Percentiles rank a stretch among this genome's conserved stretches.
Evolutionary conservation across 345 rosid genomes (phyloP).

Genomic region (Populus alba): DNA sequence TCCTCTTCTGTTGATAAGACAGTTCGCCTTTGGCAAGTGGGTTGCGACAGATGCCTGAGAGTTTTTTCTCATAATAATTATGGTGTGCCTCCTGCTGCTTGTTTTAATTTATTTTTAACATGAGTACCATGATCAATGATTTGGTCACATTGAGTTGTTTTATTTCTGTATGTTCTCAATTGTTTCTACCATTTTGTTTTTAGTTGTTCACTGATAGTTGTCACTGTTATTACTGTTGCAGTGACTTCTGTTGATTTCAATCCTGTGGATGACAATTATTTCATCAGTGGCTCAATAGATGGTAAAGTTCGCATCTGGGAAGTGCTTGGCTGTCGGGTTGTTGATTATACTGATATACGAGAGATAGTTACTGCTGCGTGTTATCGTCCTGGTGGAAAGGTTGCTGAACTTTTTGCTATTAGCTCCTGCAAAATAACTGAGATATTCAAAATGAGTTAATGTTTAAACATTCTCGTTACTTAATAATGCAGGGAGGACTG

Average conservation of each 20-base stretch:
- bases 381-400: slow-evolving; percentile 66
- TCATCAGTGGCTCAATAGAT: slow-evolving; percentile 65
- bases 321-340: slow-evolving; percentile 46
- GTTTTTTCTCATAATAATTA: slow-evolving; percentile 31
- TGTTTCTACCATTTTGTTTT: background rate
- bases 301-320: slow-evolving; percentile 81
- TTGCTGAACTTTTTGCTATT: slow-evolving; percentile 17
- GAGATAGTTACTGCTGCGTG: slow-evolving; percentile 74
- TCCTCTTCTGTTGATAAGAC: slow-evolving; percentile 32
- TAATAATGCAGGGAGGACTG: slow-evolving; percentile 49
- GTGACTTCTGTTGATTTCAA: slow-evolving; percentile 66
- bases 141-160: background rate
- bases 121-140: background rate
- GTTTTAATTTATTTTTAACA: slow-evolving; percentile 1
- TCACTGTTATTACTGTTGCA: slow-evolving; percentile 21
- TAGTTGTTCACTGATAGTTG: slow-evolving; percentile 8
- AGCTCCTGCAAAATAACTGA: background rate
- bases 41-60: slow-evolving; percentile 22
- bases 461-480: slow-evolving; percentile 15
- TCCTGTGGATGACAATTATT: slow-evolving; percentile 56
- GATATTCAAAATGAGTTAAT: background rate
- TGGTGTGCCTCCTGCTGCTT: slow-evolving; percentile 10
- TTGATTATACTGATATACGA: slow-evolving; percentile 57
- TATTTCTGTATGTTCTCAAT: background rate
- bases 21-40: slow-evolving; percentile 35